Conservation (phyloP, 371 early-diverging fungal species). For the Polyrhizophydium stewartii region DNA sequence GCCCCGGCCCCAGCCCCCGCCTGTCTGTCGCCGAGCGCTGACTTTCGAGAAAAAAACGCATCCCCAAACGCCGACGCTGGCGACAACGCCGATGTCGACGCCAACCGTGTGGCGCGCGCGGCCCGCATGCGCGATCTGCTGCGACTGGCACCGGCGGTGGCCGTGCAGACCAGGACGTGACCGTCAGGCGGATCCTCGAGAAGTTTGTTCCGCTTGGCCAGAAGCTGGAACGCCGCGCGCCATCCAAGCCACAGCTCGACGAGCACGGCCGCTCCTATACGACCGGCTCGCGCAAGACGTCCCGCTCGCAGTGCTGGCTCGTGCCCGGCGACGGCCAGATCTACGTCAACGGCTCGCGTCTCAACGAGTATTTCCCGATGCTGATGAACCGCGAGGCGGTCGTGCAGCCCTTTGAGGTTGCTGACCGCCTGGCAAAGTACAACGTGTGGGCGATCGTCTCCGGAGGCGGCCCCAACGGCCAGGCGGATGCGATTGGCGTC, state of each 20-base stretch:
- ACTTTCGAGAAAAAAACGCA: too few species aligned
- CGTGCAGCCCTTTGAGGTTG: conserved; percentile 70
- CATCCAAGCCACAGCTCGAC: conserved; percentile 45
- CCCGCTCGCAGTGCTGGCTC: conserved; percentile 73
- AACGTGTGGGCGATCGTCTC: conserved; percentile 84
- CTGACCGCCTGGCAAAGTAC: conserved; percentile 62
- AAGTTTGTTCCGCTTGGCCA: conserved; percentile 36
- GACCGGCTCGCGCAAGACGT: conserved; percentile 81
- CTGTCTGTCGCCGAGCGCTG: too few species aligned
- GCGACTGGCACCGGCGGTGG: not conserved
- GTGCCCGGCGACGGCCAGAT: conserved; percentile 70
- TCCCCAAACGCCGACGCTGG: too few species aligned
- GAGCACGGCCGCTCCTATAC: conserved; percentile 75
- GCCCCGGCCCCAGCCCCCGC: too few species aligned
- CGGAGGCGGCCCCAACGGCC: conserved; percentile 86
- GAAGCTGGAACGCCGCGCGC: conserved; percentile 5
- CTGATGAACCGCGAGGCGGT: conserved; percentile 63
- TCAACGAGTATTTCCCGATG: conserved; percentile 72
- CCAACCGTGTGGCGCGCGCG: too few species aligned
- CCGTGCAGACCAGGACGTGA: conserved; percentile 25
- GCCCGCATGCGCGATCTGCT: not conserved
- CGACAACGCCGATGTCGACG: too few species aligned
- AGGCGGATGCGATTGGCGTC: conserved; percentile 83
- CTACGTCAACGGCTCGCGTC: conserved; percentile 76
- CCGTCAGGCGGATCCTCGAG: conserved; percentile 44